Base-by-base conservation (phyloP, 2,329 filamentous ascomycete genomes). In the Purpureocillium lavendulum region DNA sequence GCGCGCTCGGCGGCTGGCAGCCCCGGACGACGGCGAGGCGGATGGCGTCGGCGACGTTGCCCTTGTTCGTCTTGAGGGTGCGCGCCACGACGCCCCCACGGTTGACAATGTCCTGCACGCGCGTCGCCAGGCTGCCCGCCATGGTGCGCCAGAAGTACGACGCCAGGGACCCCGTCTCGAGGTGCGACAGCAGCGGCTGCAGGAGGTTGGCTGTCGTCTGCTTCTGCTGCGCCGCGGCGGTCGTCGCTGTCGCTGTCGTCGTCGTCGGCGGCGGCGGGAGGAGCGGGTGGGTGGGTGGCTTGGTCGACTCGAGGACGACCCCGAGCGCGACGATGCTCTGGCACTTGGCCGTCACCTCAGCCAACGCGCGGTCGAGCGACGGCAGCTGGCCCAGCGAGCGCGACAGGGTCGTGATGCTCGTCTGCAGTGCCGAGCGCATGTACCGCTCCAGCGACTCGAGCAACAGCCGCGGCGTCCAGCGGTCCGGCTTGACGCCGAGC, bases 131-230 rank as follows among this genome's bases (percentile, higher is more conserved):
- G 40, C 79, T 82, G 1, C 84, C 79, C 0, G 92, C 92, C 53
- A 97, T 75, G 8, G 84, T 85, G 39, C 92, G 76, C 88, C 92
- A 98, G 65, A 95, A 98, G 59, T 90, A 94, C 1, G 85, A 90
- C 2, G 87, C 80, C 13, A 98, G 67, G 2, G 86, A 92, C 0
- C 85, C 79, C 0, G 88, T 95, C 60, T 97, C 92, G 7, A 98
- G 75, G n/a, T 82, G 71, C 10, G 75, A 67, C 8, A 94, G 73
- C 0, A 95, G 66, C 0, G 82, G 82, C 41, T 82, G 75, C 0
- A 96, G 70, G 32, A 96, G 73, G 41, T 67, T 75, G 21, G 6
- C 21, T 10, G 21, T 26, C 3, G 55, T 45, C 15, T 61, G 55
- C 4, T 55, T 52, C 35, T 65, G 58, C 35, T 65, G 21, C 21